Evolutionary conservation across 495 filamentous ascomycete genomes (phyloP), one percentile per base, ranked within the genome.

Genomic region (Geoglossum glabrum): DNA sequence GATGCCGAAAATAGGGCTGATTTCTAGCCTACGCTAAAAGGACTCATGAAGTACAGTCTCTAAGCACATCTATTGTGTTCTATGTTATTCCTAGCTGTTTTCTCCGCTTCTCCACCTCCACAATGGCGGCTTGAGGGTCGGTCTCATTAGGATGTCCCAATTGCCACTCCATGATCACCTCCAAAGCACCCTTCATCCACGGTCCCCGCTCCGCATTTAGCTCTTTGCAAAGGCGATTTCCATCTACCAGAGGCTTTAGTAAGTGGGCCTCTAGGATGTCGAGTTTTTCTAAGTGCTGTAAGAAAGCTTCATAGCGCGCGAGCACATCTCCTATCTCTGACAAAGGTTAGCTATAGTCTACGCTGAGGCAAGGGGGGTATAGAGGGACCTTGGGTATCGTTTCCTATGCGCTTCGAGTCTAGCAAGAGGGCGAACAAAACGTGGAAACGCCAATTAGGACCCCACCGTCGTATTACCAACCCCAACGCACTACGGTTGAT

Each of bases 91-190:
- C 47, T 27, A 58, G 68, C 65, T 86, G 80, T 49, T 67, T 66
- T 61, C 71, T 72, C 65, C 72, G 74, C 43, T 65, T 66, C 43
- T 66, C 59, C 19, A 92, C 74, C 63, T 82, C 80, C 60, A 86
- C 79, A 59, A 94, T 72, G 5, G 75, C 86, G 23, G 72, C 76
- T 7, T 73, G 66, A 19, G 80, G 74, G 55, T 85, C 80, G 6
- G 71, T 73, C 7, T 68, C 69, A 1, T 77, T 77, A 2, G 89
- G 87, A 65, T 96, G 79, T 31, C 83, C 72, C 28, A 97, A 72
- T 71, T 97, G 93, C 86, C 88, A 96, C 57, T 79, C 78, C 66
- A 92, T 74, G 30, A 81, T 79, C 17, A 83, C 69, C 8, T 85
- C 79, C 47, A 92, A 64, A 15, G 87, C 88, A 57, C 71, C 70